Evolutionary conservation across 2,329 filamentous ascomycete species (phyloP), one percentile per base, ranked within the genome.

Genomic region (Penicillium sp.): DNA sequence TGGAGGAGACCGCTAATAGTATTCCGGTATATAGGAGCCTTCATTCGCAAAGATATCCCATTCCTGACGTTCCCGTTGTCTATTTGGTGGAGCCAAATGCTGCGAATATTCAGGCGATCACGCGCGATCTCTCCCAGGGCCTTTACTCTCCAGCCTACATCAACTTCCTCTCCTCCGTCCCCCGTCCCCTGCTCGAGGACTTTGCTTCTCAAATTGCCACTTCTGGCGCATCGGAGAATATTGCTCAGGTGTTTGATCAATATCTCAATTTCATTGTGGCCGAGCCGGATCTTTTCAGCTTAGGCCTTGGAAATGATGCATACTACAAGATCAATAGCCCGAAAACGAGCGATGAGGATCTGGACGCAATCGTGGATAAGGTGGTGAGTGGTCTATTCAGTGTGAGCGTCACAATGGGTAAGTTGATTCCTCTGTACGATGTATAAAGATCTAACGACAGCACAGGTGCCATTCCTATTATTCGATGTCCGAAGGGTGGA

Each of bases 271-370:
- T 97, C 67, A 89, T 97, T 58, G 93, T 97, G 39, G 89, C 89
- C 31, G 94, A 99, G 70, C 92, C 93, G 5, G 93, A 97, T 70
- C 79, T 99, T 4, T 99, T 99, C 75, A 96, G 89, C 67, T 77
- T 99, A 56, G 92, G 92, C 9, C 89, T 97, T 83, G 87, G 91
- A 60, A 94, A 94, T 62, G 88, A 95, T 70, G 90, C 89, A 8
- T 99, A 99, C 71, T 95, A 90, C 85, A 90, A 89, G n/a, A 79
- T 99, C 67, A 97, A 97, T 75, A 97, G 92, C 72, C 89, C 88
- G 15, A 86, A 89, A 68, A 95, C 91, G 2, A 89, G 87, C 60
- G 94, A 97, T 64, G 89, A 94, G 53, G 89, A 94, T 67, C 81
- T 99, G 49, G 94, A 97, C 66, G 79, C 82, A 47, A 85, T 94